Evolutionary conservation across 495 filamentous ascomycete species (phyloP).

Genomic region (Penicillium steckii): DNA sequence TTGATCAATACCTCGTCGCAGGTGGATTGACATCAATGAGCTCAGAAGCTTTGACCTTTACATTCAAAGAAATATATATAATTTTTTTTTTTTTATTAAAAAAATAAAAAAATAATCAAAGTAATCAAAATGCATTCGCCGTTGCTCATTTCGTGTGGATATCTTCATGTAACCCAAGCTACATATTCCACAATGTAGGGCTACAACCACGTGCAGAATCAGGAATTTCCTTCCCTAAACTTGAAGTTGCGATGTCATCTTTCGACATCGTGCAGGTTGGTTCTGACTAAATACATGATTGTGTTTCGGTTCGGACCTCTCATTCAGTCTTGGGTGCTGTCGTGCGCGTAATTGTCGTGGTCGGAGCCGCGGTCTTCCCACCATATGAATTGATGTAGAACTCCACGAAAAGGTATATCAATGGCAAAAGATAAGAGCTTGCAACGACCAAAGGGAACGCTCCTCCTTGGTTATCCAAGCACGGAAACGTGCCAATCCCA

Average conservation of each 20-base stretch:
- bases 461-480: constrained; percentile 12
- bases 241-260: no score
- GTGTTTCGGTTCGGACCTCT: not conserved
- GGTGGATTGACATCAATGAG: not conserved
- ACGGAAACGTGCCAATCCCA: constrained; percentile 1
- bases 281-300: not conserved
- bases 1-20: not conserved
- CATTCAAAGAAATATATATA: no score
- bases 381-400: constrained; percentile 23
- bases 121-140: no score
- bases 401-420: constrained; percentile 13
- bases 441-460: constrained; percentile 1
- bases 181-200: not conserved
- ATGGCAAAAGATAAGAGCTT: constrained; percentile 9
- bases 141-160: no score
- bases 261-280: no score
- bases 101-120: no score
- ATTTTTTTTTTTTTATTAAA: no score
- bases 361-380: not conserved
- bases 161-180: not conserved
- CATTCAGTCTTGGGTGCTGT: no score
- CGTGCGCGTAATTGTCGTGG: not conserved
- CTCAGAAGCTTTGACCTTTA: not conserved
- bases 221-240: no score
- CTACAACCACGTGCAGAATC: no score